Base-by-base conservation (phyloP, 1,284 basidiomycete species). In the Tilletia indica region DNA sequence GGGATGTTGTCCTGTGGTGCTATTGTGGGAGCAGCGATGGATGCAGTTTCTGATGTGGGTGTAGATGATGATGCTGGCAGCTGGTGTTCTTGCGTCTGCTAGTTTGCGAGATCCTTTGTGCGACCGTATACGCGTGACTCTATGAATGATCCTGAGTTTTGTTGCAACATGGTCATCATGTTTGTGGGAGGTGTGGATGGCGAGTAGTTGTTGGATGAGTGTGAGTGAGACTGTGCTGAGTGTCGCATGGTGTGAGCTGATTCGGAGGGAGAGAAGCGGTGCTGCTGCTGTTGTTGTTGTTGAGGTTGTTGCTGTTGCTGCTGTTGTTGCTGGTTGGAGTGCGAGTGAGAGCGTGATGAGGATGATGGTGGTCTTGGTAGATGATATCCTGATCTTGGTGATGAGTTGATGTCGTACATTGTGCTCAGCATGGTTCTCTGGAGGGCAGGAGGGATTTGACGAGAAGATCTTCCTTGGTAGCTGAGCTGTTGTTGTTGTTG, bases 31-130 rank as follows among this genome's bases (percentile, higher is more conserved):
- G 56, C 56, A 12, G 56, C 56, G 25, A 12, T 58, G n/a, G 56
- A 5, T 3, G 56, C 25, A 1, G 56, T 12, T 21, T 5, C 21
- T 21, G 25, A 11, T 54, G 56, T 6, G 56, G 56, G 12, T 58
- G 56, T 67, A 21, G 66, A 36, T 21, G 45, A 12, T 67, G 45
- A 0, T 54, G 42, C n/a, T 19, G 51, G 51, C 11, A 8, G 21
- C 21, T 54, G 51, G 19, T 54, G 51, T n/a, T 19, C 51, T 25
- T 6, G 16, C 8, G 51, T 54, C 51, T 9, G 51, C 51, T 9
- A 54, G 51, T 25, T 54, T 54, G 51, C 51, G 51, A 54, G 51
- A 19, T 54, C 51, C 51, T 54, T 54, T 19, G 51, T 54, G 19
- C 51, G 16, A 8, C 51, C 51, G 51, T 54, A 54, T 19, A 54